Base-by-base conservation (phyloP, 805 yeast species). In the Candida gorgasii region DNA sequence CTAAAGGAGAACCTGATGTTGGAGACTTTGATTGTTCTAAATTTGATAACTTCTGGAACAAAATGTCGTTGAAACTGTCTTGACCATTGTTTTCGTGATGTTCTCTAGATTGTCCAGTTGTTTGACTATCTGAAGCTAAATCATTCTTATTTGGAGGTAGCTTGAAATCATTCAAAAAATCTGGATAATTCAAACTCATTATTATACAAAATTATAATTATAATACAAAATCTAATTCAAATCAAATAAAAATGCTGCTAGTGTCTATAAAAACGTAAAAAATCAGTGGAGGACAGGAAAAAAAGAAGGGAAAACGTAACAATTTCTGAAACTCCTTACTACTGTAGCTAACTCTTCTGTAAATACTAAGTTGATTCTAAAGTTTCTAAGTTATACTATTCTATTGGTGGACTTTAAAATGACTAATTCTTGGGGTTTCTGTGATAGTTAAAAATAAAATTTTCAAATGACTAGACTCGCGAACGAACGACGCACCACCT, bases 101-200 rank as follows among this genome's bases (percentile, higher is more conserved):
- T n/a, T 28, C 14, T 24, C 8, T n/a, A 17, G n/a, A 5, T 16
- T 36, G 39, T 8, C 23, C 24, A 24, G n/a, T 28, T 5, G 16
- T 8, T 28, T 28, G n/a, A 4, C 14, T 5, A 13, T 28, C 14
- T 28, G 31, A 8, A 16, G 7, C 13, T 9, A 32, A 24, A 5
- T 32, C 20, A 38, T 43, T 45, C 12, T 44, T 40, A 26, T 48
- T 48, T 4, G 51, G 47, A 15, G 51, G 51, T 33, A 48, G 39
- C 9, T 36, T 42, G 23, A 48, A 45, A 26, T 39, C 34, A 15
- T 47, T 43, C 47, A 66, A 55, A 47, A 67, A 64, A 39, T 66
- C 67, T 34, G 71, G 69, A 51, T 65, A 63, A 38, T 63, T 59
- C 47, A 65, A 56, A 49, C 53, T 58, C 67, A 62, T 62, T 24